Evolutionary conservation across 2,329 filamentous ascomycete species (phyloP), one percentile per base, ranked within the genome.

Genomic region (Drechslera avenae): DNA sequence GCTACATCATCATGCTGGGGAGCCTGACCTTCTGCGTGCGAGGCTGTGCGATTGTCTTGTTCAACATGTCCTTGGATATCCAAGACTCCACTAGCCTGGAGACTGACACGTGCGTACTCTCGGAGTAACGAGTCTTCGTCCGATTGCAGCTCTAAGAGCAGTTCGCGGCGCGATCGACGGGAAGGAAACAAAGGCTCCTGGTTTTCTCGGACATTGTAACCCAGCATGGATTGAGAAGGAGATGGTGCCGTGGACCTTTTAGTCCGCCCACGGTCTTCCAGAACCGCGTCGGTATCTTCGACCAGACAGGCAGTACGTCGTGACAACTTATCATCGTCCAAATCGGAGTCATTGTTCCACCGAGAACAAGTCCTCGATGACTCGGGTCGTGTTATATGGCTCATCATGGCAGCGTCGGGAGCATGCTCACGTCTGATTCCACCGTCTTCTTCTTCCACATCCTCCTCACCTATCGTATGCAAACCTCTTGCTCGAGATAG

Each of bases 61-160:
- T 8, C 7, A 13, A 13, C 9, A 28, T 28, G 2, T 28, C 26
- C 12, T 28, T 28, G 26, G 7, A 4, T 10, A 28, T 28, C 26
- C 3, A 28, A 28, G 26, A 28, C 19, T 26, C 16, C 19, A 17
- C 19, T 30, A 1, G 39, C 34, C 2, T 33, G 26, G 4, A 49
- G 39, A 16, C 33, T 48, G 34, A 42, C 17, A 14, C 35, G 28
- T 9, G 44, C 44, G 30, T 49, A 42, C 30, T 48, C 50, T 17
- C 39, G 39, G 4, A 44, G 40, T 2, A 49, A n/a, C 7, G 50
- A 39, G 12, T 52, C 50, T 3, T 43, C 30, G 18, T 48, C 44
- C 17, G 34, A 35, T 36, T 48, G 34, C 3, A 48, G 39, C 3
- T 49, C 50, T 21, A 39, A 16, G 12, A 48, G 50, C 12, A 48